A percentile compares a stretch with the other conserved stretches of the same genome.
These are phyloP conservation scores for Corinectria fuckeliana DNA, from an alignment of 2,329 filamentous ascomycete species.

Conservation along the genomic window DNA sequence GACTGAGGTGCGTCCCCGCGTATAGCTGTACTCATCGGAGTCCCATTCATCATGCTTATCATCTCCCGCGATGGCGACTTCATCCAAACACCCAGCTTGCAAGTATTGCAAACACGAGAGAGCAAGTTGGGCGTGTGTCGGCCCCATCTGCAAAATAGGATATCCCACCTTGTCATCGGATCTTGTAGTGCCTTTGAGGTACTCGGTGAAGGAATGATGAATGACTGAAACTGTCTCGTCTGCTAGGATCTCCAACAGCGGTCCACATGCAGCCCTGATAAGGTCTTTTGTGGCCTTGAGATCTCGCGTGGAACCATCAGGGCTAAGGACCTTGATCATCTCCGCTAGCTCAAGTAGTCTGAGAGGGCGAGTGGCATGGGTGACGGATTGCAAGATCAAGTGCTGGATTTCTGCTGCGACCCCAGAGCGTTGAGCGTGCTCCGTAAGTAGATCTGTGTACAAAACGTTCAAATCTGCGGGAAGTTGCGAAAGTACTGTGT, in stretches of 20 bases:
- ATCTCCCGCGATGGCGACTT: not conserved
- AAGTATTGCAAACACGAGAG: constrained; percentile 21
- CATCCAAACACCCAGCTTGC: constrained; percentile 1
- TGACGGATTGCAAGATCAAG: constrained; percentile 18
- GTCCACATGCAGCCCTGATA: constrained; percentile 16
- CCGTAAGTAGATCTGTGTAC: constrained; percentile 15
- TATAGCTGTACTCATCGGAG: not conserved
- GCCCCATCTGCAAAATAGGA: constrained; percentile 5
- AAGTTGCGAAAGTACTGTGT: not conserved
- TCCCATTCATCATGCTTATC: not conserved
- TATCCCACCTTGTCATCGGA: not conserved
- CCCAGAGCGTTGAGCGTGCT: constrained; percentile 13
- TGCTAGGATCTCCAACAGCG: constrained; percentile 18
- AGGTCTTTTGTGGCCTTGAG: constrained; percentile 11
- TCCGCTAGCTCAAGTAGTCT: constrained; percentile 26
- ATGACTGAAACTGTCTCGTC: constrained; percentile 27
- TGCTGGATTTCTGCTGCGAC: constrained; percentile 1
- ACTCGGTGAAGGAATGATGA: constrained; percentile 29
- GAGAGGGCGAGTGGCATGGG: constrained; percentile 19
- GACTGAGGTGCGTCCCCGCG: not conserved
- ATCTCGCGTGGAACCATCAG: not conserved
- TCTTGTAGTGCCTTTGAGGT: constrained; percentile 14
- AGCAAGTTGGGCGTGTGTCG: constrained; percentile 18
- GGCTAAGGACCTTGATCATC: not conserved
- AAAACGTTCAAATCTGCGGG: constrained; percentile 17